Evolutionary conservation across 225 moss, liverwort and hornwort species (phyloP).

Genomic region (Polytrichum formosum): DNA sequence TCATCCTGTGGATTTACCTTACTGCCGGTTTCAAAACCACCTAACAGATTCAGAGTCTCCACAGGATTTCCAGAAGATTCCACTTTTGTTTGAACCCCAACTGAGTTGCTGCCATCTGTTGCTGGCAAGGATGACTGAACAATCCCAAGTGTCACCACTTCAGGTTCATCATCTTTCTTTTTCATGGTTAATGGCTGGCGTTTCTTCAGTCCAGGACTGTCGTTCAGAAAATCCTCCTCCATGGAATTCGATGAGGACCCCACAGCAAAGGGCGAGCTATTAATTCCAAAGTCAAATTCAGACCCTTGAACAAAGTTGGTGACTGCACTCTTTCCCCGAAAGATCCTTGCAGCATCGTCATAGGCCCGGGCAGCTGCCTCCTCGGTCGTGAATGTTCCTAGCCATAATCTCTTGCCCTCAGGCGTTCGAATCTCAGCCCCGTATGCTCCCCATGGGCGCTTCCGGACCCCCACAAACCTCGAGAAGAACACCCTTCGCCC

Average conservation of each 20-base stretch:
- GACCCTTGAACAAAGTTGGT: conserved; percentile 78
- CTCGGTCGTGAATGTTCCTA: conserved; percentile 96
- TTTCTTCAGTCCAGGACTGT: conserved; percentile 46
- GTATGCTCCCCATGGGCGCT: conserved; percentile 98
- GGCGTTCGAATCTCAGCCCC: conserved; percentile 99
- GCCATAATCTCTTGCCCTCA: conserved; percentile 89
- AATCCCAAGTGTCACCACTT: conserved; percentile 25
- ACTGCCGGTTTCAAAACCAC: conserved; percentile 20
- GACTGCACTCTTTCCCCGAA: conserved; percentile 92
- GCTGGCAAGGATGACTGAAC: conserved; percentile 19
- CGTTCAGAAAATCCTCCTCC: conserved; percentile 37
- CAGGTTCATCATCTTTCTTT: conserved; percentile 48
- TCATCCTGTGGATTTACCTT: conserved; percentile 14
- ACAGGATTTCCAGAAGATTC: conserved; percentile 17
- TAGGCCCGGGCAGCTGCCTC: conserved; percentile 97
- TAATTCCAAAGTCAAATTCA: conserved; percentile 46
- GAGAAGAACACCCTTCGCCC: conserved; percentile 89
- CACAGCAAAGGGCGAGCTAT: conserved; percentile 31
- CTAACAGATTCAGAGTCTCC: conserved; percentile 38
- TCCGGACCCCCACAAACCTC: conserved; percentile 91
- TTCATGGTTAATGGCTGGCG: conserved; percentile 45
- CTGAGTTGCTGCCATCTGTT: background rate
- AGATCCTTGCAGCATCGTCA: conserved; percentile 86
- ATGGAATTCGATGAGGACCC: conserved; percentile 44
- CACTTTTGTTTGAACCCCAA: conserved; percentile 4